phyloP scores from a whole-genome alignment of 2,329 filamentous ascomycete genomes.

The Stenocarpella maydis region DNA sequence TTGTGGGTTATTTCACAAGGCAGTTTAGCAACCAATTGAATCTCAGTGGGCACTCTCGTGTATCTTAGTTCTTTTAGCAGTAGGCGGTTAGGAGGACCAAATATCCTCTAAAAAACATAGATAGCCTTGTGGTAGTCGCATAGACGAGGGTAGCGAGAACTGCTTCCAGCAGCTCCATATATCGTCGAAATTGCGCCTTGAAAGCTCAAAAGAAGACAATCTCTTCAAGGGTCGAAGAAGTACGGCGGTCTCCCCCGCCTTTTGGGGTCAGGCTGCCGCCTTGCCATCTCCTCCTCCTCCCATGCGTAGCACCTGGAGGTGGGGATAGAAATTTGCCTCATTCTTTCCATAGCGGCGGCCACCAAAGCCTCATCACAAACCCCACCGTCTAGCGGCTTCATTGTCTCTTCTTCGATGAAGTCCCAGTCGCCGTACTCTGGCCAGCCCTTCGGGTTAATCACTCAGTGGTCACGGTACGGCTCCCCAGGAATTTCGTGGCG shows the following conservation, averaged over 20 bases:
- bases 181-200: slow-evolving; percentile 5
- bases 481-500: background rate
- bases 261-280: slow-evolving; percentile 7
- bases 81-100: no score
- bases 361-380: slow-evolving; percentile 2
- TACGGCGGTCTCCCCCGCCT: slow-evolving; percentile 12
- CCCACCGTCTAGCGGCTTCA: background rate
- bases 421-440: background rate
- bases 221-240: slow-evolving; percentile 19
- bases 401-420: background rate
- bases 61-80: no score
- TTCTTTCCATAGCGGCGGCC: slow-evolving; percentile 3
- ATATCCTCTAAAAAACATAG: slow-evolving; percentile 8
- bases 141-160: slow-evolving; percentile 7
- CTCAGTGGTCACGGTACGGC: background rate
- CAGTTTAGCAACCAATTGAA: no score
- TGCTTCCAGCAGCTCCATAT: slow-evolving; percentile 16
- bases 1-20: no score
- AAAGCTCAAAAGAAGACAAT: background rate
- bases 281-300: background rate
- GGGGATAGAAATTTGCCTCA: background rate
- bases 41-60: no score
- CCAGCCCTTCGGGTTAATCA: background rate
- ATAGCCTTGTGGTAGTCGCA: slow-evolving; percentile 4
- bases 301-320: slow-evolving; percentile 6